Conservation (phyloP, 1,284 basidiomycete genomes). For the Puccinia horiana region DNA sequence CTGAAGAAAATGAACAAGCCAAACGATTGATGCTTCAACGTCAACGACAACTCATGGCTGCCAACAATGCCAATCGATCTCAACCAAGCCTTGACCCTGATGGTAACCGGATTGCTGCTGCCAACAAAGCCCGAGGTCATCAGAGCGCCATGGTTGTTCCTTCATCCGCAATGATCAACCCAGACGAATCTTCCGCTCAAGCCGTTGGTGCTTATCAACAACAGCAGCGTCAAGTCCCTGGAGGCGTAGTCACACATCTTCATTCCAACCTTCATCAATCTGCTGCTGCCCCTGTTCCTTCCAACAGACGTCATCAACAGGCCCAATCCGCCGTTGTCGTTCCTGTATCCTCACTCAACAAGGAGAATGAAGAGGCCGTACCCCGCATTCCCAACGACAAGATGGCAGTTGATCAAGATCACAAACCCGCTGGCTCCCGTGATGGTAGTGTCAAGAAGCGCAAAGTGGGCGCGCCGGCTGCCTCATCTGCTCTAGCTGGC, state of each 20-base stretch:
- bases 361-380: conserved; percentile 21
- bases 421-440: not conserved
- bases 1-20: conserved; percentile 79
- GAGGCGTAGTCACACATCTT: conserved; percentile 31
- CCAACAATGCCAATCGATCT: conserved; percentile 21
- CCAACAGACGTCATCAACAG: conserved; percentile 33
- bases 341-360: conserved; percentile 31
- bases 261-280: conserved; percentile 1
- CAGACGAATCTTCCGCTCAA: conserved; percentile 14
- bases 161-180: conserved; percentile 17
- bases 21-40: conserved; percentile 78
- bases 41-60: conserved; percentile 53
- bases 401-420: conserved; percentile 13
- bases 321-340: conserved; percentile 43
- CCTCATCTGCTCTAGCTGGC: not conserved
- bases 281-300: not conserved
- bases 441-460: conserved; percentile 29
- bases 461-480: conserved; percentile 7
- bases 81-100: not conserved
- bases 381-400: conserved; percentile 7
- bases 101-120: conserved; percentile 16
- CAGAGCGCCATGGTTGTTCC: conserved; percentile 50
- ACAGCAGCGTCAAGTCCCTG: conserved; percentile 35
- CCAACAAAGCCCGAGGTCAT: conserved; percentile 39
- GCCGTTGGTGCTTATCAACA: conserved; percentile 36